These are phyloP conservation scores for Daldinia concentrica DNA, from an alignment of 495 filamentous ascomycete species.

Conservation along the genomic window DNA sequence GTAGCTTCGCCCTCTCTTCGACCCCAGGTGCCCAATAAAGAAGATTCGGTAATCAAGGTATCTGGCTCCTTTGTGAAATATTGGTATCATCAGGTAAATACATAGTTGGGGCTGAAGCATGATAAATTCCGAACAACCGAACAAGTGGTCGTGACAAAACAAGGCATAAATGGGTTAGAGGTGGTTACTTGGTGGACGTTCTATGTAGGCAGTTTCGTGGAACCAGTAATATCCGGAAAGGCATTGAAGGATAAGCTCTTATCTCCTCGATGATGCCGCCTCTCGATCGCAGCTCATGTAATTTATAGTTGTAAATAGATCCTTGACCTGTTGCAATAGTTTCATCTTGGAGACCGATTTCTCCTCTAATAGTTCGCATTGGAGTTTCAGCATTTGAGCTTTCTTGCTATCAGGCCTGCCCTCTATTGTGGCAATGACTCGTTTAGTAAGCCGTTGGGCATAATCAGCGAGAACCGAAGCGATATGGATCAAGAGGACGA, in stretches of 20 bases:
- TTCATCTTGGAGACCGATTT: conserved; percentile 20
- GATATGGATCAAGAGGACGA: conserved; percentile 43
- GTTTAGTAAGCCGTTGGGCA: conserved; percentile 25
- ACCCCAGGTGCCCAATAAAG: too few relatives aligned
- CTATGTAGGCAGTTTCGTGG: not conserved
- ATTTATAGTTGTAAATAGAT: conserved; percentile 19
- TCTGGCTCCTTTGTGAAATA: too few relatives aligned
- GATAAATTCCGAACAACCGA: too few relatives aligned
- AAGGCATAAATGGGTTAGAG: too few relatives aligned
- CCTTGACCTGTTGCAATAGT: conserved; percentile 31
- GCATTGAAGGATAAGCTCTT: not conserved
- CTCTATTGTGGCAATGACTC: not conserved
- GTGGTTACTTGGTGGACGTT: not conserved
- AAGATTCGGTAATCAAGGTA: too few relatives aligned
- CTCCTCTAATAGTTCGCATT: conserved; percentile 44
- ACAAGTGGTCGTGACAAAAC: too few relatives aligned
- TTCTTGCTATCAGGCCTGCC: conserved; percentile 15
- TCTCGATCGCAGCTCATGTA: conserved; percentile 17
- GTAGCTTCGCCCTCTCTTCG: too few relatives aligned
- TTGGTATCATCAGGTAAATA: too few relatives aligned
- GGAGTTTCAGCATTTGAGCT: conserved; percentile 33
- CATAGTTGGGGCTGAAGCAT: too few relatives aligned
- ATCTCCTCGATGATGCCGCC: not conserved
- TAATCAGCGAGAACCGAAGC: conserved; percentile 35
- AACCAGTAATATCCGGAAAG: not conserved